Evolutionary conservation across 148 eudicot genomes (phyloP), one percentile per base, ranked within the genome.

Genomic region (Suaeda aralocaspica): DNA sequence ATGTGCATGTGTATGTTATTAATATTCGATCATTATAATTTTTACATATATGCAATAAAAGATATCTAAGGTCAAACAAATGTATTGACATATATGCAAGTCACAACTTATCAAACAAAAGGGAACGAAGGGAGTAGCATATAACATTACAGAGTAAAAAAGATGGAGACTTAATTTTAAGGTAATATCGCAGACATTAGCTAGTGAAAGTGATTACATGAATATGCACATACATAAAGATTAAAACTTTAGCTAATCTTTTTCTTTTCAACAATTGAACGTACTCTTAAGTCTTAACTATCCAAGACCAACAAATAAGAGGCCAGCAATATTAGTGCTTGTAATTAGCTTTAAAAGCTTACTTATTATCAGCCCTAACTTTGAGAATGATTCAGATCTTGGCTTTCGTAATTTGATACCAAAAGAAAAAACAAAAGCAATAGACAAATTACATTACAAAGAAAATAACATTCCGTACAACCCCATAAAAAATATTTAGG

Each of bases 351-450:
- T 62, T 49, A 9, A 44, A 28, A 49, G 31, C 30, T 57, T 25
- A 72, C 55, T 3, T 21, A 25, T 31, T 15, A 33, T 34, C 57
- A 46, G 31, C 74, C 59, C 74, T 72, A 60, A 72, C 74, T 72
- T 72, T 72, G 68, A 72, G 74, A 62, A 61, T 62, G 74, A 72
- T 72, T 24, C 16, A 33, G 59, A 70, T 59, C 24, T 59, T 29
- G 9, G 66, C 42, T 21, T 70, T 58, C 12, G 63, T 59, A 62
- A 51, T 12, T 60, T 49, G 45, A 31, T 16, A 28, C 30, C 36
- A 13, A 60, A 44, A 44, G n/a, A 9, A 12, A 41, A 24, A n/a
- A 51, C 31, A 12, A 68, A 69, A 56, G 62, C 66, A 58, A 30
- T 19, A 46, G 15, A 24, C 6, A 14, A 45, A 8, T 13, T 45